Conservation (phyloP, 140 eudicot genomes). For the Ambrosia hybrid region DNA sequence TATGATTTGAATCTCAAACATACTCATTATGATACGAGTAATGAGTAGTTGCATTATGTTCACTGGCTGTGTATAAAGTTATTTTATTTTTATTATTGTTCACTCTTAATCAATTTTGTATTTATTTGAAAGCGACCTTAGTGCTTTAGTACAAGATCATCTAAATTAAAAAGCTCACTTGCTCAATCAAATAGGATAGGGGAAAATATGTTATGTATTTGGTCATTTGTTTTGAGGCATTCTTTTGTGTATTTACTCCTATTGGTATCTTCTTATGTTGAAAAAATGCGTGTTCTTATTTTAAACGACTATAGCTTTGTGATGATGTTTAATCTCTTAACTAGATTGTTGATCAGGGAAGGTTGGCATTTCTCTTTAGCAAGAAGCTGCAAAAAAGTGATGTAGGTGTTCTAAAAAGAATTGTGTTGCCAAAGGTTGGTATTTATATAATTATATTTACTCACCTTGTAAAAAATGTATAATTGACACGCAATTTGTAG, state of each 20-base stretch:
- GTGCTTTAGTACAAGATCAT: too few relatives aligned
- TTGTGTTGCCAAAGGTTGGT: conserved; percentile 81
- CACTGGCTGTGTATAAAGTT: too few relatives aligned
- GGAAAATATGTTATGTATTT: background rate
- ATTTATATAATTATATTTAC: background rate
- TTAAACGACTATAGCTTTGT: background rate
- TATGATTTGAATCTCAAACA: too few relatives aligned
- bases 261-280: background rate
- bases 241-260: background rate
- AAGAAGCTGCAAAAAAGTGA: conserved; percentile 91
- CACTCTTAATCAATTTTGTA: too few relatives aligned
- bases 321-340: conserved; percentile 14
- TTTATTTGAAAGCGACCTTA: too few relatives aligned
- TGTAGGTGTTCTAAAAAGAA: conserved; percentile 66
- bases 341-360: conserved; percentile 55
- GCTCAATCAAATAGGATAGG: too few relatives aligned
- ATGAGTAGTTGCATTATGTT: too few relatives aligned
- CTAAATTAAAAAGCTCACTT: too few relatives aligned
- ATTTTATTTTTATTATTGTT: too few relatives aligned
- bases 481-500: too few relatives aligned
- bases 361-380: conserved; percentile 66
- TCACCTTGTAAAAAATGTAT: too few relatives aligned
- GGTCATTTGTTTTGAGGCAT: background rate
- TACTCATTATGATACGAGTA: too few relatives aligned
- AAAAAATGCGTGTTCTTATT: background rate